A percentile compares a stretch with the other conserved stretches of the same genome.
Evolutionary conservation across 2,329 filamentous ascomycete genomes (phyloP).

Genomic region (Saccharata proteae): DNA sequence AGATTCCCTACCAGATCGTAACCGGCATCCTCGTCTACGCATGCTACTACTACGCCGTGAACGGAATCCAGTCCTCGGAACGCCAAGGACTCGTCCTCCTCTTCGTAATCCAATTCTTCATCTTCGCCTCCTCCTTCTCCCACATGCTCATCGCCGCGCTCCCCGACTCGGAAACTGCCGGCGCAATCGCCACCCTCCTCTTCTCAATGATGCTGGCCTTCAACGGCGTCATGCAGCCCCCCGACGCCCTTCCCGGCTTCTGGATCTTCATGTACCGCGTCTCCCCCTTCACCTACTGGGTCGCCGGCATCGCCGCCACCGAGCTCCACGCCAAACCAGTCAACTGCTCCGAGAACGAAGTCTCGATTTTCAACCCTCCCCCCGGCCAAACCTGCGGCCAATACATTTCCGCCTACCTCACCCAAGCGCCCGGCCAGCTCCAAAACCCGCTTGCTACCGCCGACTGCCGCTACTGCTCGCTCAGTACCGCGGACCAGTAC

Average conservation of each 20-base stretch:
- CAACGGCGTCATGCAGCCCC: constrained; percentile 50
- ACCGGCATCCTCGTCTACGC: constrained; percentile 51
- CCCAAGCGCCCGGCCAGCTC: constrained; percentile 27
- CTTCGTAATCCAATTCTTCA: constrained; percentile 52
- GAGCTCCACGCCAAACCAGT: constrained; percentile 36
- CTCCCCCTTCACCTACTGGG: constrained; percentile 55
- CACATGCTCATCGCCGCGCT: constrained; percentile 63
- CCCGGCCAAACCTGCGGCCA: constrained; percentile 27
- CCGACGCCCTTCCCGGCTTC: constrained; percentile 51
- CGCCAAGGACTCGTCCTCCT: constrained; percentile 55
- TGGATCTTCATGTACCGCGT: constrained; percentile 69
- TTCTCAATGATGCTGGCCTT: constrained; percentile 49
- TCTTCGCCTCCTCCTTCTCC: constrained; percentile 61
- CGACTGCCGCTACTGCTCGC: constrained; percentile 39
- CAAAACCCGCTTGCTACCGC: constrained; percentile 31
- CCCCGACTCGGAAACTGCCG: constrained; percentile 56
- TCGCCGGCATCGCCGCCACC: constrained; percentile 27
- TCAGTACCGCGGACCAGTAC: constrained; percentile 34
- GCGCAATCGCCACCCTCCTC: constrained; percentile 48
- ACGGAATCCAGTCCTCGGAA: constrained; percentile 30
- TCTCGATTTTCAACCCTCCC: constrained; percentile 28
- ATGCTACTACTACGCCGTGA: constrained; percentile 52
- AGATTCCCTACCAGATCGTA: constrained; percentile 55
- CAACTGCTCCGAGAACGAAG: constrained; percentile 33
- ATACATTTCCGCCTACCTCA: constrained; percentile 34